These are phyloP conservation scores for Neopestalotiopsis sp. DNA, from an alignment of 2,329 filamentous ascomycete species.

Conservation along the genomic window DNA sequence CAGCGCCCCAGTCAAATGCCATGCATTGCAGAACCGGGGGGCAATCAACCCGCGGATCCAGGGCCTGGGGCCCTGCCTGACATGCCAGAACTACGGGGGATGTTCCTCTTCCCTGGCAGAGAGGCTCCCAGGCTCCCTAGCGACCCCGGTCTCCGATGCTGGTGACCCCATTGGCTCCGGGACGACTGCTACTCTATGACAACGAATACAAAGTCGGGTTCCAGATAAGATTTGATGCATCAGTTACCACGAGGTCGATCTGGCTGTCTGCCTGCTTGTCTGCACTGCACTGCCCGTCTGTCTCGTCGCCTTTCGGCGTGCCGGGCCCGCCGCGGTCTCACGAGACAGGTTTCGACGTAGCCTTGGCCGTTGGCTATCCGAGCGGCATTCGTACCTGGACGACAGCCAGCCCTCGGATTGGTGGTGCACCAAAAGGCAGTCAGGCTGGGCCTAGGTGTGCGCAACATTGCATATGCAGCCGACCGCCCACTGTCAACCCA, in stretches of 20 bases:
- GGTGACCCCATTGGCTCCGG: constrained; percentile 2
- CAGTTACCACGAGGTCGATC: constrained; percentile 1
- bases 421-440: background rate
- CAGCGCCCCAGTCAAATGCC: constrained; percentile 3
- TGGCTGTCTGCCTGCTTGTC: background rate
- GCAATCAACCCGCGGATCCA: background rate
- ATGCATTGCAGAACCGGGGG: constrained; percentile 6
- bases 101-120: background rate
- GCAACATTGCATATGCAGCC: constrained; percentile 13
- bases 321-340: background rate
- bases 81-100: background rate
- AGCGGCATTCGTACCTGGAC: background rate
- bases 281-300: too few relatives aligned
- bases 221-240: background rate
- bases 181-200: background rate
- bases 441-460: background rate
- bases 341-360: background rate
- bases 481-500: constrained; percentile 11
- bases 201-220: background rate
- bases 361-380: constrained; percentile 1
- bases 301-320: too few relatives aligned
- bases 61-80: background rate
- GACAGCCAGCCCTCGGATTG: background rate
- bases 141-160: background rate
- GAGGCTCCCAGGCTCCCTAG: background rate